Conservation (phyloP, 139 green algal species). For the Zygnema cylindricum region DNA sequence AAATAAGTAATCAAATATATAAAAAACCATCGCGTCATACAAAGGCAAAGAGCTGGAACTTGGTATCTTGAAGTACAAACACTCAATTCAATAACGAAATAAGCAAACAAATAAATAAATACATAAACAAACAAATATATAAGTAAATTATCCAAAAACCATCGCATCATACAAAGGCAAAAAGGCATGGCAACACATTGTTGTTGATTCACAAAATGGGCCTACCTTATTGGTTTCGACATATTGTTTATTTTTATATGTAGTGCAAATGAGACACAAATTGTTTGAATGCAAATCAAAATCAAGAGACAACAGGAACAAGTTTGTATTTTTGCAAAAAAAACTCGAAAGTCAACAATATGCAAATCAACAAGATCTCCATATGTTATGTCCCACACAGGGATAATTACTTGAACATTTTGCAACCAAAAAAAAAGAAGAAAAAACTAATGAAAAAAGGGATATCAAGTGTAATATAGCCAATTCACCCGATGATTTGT, state of each 20-base stretch:
- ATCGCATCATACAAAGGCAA: neutral
- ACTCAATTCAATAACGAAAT: constrained; percentile 8
- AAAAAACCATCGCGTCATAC: too few species aligned
- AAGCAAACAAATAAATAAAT: neutral
- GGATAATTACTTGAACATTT: too few species aligned
- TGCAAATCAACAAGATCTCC: too few species aligned
- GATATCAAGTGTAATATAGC: neutral
- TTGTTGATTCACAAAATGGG: neutral
- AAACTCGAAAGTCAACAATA: neutral
- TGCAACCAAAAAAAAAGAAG: too few species aligned
- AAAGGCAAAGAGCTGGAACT: too few species aligned
- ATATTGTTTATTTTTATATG: neutral
- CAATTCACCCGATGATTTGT: constrained; percentile 63
- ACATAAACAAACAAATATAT: too few species aligned
- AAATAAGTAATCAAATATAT: too few species aligned
- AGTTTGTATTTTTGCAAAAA: constrained; percentile 9
- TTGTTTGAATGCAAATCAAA: neutral
- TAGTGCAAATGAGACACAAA: neutral
- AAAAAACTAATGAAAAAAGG: neutral
- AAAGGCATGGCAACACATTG: neutral
- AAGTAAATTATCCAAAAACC: too few species aligned
- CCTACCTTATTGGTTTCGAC: neutral
- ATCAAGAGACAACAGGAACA: neutral
- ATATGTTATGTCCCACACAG: too few species aligned
- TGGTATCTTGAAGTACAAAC: too few species aligned